phyloP scores from a whole-genome alignment of 371 early-diverging fungal species.

The Lichtheimia ornata region DNA sequence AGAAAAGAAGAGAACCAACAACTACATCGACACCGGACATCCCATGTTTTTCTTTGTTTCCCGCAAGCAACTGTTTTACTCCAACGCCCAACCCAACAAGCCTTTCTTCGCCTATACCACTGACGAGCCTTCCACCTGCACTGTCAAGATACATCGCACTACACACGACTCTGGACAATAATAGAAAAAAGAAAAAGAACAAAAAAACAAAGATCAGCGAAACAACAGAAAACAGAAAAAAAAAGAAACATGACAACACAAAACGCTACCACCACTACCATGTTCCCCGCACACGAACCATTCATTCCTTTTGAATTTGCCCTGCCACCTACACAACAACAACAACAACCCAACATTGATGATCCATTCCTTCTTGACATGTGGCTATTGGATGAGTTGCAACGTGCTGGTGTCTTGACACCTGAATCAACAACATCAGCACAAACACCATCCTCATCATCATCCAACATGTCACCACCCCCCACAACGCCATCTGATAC shows the following conservation, averaged over 20 bases:
- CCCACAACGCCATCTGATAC: neutral
- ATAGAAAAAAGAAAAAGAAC: constrained; percentile 6
- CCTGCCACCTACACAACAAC: too few species aligned
- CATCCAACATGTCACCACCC: neutral
- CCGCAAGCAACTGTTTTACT: constrained; percentile 19
- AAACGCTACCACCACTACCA: neutral
- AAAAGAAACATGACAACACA: constrained; percentile 8
- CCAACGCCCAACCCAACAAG: constrained; percentile 12
- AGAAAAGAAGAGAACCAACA: too few species aligned
- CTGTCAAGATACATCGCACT: constrained; percentile 21
- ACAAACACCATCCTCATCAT: too few species aligned
- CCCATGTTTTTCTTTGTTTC: constrained; percentile 15
- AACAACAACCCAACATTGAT: too few species aligned
- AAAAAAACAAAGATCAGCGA: too few species aligned
- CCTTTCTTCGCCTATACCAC: constrained; percentile 36
- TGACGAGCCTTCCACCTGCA: constrained; percentile 38
- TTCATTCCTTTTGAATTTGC: too few species aligned
- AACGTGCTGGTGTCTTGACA: constrained; percentile 17
- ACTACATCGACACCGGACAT: too few species aligned
- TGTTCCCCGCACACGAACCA: too few species aligned
- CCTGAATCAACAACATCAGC: constrained; percentile 3
- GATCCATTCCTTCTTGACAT: constrained; percentile 7
- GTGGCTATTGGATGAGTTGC: constrained; percentile 16
- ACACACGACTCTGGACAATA: constrained; percentile 22
- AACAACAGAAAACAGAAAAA: constrained; percentile 12